These are phyloP conservation scores for Fagus sylvatica DNA, from an alignment of 306 rosid species.

Conservation along the genomic window DNA sequence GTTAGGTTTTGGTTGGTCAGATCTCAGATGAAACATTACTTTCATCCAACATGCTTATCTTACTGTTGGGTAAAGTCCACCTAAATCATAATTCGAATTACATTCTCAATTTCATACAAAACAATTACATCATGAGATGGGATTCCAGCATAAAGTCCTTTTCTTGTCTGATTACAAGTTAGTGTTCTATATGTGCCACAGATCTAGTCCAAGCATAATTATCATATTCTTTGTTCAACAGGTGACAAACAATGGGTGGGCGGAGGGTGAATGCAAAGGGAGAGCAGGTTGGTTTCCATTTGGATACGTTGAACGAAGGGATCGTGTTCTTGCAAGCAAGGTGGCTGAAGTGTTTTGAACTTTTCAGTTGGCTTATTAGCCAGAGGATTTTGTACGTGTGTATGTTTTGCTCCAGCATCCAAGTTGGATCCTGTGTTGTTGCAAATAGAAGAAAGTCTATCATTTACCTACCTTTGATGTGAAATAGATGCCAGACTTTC, in stretches of 20 bases:
- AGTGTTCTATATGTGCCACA: neutral
- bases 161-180: neutral
- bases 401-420: slow-evolving; percentile 27
- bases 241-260: slow-evolving; percentile 96
- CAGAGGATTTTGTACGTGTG: slow-evolving; percentile 41
- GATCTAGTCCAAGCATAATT: slow-evolving; percentile 14
- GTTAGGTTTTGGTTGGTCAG: neutral
- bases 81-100: neutral
- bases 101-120: neutral
- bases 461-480: slow-evolving; percentile 21
- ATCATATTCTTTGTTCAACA: slow-evolving; percentile 28
- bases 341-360: slow-evolving; percentile 86
- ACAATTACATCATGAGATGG: too few species aligned
- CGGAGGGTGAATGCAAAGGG: slow-evolving; percentile 99
- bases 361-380: slow-evolving; percentile 38
- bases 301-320: slow-evolving; percentile 88
- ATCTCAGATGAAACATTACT: neutral
- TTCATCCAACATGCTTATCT: neutral
- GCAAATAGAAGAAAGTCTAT: slow-evolving; percentile 20
- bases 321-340: slow-evolving; percentile 90
- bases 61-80: neutral
- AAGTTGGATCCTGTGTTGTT: slow-evolving; percentile 32
- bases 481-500: slow-evolving; percentile 32
- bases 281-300: slow-evolving; percentile 97
- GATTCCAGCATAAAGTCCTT: neutral